phyloP scores from a whole-genome alignment of 2,329 filamentous ascomycete genomes.

The Trichoderma afroharzianum region DNA sequence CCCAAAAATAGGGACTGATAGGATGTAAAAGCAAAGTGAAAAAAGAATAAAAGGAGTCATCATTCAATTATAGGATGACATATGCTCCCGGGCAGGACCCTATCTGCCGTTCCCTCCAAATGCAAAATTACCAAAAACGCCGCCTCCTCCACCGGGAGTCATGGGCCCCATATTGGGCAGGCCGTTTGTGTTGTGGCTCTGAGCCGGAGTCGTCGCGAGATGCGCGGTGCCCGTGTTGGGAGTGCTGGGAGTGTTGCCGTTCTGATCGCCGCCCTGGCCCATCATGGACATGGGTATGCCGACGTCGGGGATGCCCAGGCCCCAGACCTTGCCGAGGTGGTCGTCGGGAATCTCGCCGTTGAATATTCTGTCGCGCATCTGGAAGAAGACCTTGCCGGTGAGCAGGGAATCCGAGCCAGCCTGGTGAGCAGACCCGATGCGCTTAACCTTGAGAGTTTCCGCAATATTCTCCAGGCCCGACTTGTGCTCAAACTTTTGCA shows the following conservation, averaged over 20 bases:
- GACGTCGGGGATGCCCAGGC: conserved; percentile 71
- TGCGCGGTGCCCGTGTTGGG: conserved; percentile 63
- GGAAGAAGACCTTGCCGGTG: conserved; percentile 93
- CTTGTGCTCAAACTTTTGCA: conserved; percentile 84
- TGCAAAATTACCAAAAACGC: conserved; percentile 72
- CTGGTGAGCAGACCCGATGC: conserved; percentile 83
- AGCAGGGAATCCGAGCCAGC: conserved; percentile 91
- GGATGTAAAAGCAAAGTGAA: neutral
- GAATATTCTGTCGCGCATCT: conserved; percentile 85
- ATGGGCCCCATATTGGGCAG: conserved; percentile 62
- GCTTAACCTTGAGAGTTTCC: conserved; percentile 85
- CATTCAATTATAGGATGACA: conserved; percentile 17
- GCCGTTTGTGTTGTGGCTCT: conserved; percentile 55
- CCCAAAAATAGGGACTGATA: neutral
- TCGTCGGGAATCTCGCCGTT: conserved; percentile 76
- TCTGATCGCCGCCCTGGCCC: conserved; percentile 29
- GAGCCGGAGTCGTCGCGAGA: conserved; percentile 47
- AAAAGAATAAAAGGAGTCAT: neutral
- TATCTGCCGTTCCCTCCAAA: conserved; percentile 43
- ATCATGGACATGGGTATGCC: conserved; percentile 36
- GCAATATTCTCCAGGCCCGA: conserved; percentile 91
- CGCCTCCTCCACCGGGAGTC: conserved; percentile 72
- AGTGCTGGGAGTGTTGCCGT: conserved; percentile 56
- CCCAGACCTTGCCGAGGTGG: conserved; percentile 89
- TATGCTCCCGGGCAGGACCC: conserved; percentile 21